A percentile compares a stretch with the other conserved stretches of the same genome.
phyloP scores from a whole-genome alignment of 2,329 filamentous ascomycete species.

The Akanthomyces dipterigenus region DNA sequence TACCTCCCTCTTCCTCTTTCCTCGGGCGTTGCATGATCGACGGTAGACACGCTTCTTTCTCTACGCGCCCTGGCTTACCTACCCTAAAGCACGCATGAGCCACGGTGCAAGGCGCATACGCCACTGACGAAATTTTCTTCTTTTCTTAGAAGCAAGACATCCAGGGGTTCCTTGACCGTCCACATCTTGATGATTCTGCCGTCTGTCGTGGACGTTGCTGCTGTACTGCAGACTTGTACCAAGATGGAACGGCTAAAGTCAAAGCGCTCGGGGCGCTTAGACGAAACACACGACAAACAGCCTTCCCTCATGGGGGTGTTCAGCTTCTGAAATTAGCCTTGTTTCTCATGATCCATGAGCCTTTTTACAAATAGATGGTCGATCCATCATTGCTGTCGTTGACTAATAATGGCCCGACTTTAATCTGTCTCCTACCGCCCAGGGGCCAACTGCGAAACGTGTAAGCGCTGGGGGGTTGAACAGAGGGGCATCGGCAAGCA shows the following conservation, averaged over 20 bases:
- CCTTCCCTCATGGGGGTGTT: neutral
- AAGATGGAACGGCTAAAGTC: neutral
- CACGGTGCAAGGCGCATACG: neutral
- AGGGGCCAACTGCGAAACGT: neutral
- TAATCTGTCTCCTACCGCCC: neutral
- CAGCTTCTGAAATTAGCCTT: neutral
- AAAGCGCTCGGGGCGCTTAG: neutral
- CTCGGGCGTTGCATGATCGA: neutral
- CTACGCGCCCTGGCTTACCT: neutral
- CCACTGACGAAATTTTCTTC: neutral
- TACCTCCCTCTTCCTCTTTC: neutral
- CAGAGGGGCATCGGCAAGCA: neutral
- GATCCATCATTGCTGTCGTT: neutral
- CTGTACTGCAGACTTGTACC: neutral
- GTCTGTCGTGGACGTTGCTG: neutral
- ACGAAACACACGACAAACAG: neutral
- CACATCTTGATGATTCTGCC: neutral
- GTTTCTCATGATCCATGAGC: neutral
- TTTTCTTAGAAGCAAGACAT: neutral
- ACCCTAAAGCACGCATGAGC: neutral
- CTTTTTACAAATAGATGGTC: neutral
- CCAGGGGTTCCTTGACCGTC: neutral
- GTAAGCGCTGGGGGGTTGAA: constrained; percentile 2
- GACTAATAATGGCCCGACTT: neutral
- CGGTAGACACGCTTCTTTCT: neutral